A percentile compares a stretch with the other conserved stretches of the same genome.
Conservation (phyloP, 495 filamentous ascomycete species). For the Xylaria castorea region DNA sequence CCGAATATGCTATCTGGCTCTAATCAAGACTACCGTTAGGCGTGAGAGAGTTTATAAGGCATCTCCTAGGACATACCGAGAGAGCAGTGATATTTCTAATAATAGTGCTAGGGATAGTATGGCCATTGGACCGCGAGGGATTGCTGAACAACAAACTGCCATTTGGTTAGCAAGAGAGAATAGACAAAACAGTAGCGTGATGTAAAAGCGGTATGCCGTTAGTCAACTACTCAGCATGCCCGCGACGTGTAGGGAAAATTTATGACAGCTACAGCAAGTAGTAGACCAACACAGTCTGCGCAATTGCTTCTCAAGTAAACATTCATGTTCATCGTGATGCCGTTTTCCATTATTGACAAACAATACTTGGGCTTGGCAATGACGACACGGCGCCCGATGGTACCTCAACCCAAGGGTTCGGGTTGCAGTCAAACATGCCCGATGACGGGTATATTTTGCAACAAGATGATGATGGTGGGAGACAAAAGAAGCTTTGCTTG, state of each 20-base stretch:
- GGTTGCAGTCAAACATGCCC: constrained; percentile 12
- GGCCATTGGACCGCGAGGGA: constrained; percentile 49
- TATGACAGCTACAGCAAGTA: background rate
- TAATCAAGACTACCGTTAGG: constrained; percentile 37
- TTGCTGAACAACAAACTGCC: constrained; percentile 56
- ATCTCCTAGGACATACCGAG: constrained; percentile 46
- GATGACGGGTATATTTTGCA: constrained; percentile 5
- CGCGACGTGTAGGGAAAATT: background rate
- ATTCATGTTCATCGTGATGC: background rate
- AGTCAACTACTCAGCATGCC: background rate
- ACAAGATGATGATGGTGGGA: constrained; percentile 5
- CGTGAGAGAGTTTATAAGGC: background rate
- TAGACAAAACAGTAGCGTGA: background rate
- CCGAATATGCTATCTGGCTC: constrained; percentile 70
- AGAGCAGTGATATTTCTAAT: constrained; percentile 56
- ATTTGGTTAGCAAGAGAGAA: constrained; percentile 10
- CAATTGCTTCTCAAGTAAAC: background rate
- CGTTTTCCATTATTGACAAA: background rate
- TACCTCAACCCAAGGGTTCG: background rate
- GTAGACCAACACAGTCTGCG: background rate
- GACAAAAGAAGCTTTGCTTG: constrained; percentile 45
- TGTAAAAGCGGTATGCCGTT: background rate
- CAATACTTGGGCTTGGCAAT: constrained; percentile 18
- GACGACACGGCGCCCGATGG: constrained; percentile 10
- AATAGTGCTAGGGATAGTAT: constrained; percentile 53